phyloP scores from a whole-genome alignment of 495 filamentous ascomycete genomes.

The Penicillium lividum region DNA sequence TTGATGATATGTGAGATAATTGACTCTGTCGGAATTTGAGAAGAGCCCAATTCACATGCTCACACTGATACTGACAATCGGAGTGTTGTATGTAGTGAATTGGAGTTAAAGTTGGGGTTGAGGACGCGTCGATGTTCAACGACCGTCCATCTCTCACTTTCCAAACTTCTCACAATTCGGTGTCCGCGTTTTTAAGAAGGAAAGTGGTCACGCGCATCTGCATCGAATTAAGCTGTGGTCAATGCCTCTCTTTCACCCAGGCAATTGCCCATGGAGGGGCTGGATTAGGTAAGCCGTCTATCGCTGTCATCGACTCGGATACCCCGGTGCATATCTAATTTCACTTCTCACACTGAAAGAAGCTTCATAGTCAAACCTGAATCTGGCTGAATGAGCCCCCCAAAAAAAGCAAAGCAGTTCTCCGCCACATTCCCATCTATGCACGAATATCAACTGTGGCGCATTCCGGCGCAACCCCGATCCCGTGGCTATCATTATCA shows the following conservation, averaged over 20 bases:
- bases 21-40: not conserved
- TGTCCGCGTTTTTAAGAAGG: no score
- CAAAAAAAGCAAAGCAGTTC: no score
- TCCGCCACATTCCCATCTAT: not conserved
- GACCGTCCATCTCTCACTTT: not conserved
- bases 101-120: not conserved
- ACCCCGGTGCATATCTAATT: not conserved
- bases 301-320: not conserved
- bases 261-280: not conserved
- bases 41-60: not conserved
- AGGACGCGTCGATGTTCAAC: not conserved
- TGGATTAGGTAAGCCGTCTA: not conserved
- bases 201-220: not conserved
- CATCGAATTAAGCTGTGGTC: constrained; percentile 1
- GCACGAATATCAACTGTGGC: not conserved
- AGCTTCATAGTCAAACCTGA: not conserved
- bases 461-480: not conserved
- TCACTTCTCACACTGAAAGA: not conserved
- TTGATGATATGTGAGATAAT: not conserved
- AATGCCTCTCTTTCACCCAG: constrained; percentile 2
- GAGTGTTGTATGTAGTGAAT: not conserved
- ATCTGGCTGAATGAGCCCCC: no score
- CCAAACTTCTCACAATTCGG: not conserved
- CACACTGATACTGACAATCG: not conserved
- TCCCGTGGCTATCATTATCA: not conserved